Percentiles rank a stretch among this genome's conserved stretches.
Evolutionary conservation across 2,329 filamentous ascomycete genomes (phyloP).

Genomic region (Pseudogymnoascus destructans): DNA sequence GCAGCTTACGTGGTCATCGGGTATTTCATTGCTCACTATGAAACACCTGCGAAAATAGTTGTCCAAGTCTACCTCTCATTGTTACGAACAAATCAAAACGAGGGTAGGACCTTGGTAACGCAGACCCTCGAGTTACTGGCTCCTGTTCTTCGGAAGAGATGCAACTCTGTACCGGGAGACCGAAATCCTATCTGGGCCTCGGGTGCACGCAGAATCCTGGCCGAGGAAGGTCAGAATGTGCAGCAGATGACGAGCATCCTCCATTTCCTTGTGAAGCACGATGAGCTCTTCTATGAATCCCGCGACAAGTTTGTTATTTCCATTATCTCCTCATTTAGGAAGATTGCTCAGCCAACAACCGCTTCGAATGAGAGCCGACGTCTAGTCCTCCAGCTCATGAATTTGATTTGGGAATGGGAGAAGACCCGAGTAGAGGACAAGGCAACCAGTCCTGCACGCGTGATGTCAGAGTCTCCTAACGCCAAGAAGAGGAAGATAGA

Average conservation of each 20-base stretch:
- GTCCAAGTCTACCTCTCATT: constrained; percentile 89
- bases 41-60: constrained; percentile 91
- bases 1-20: constrained; percentile 93
- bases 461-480: constrained; percentile 55
- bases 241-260: constrained; percentile 97
- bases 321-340: constrained; percentile 78
- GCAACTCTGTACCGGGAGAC: constrained; percentile 53
- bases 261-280: constrained; percentile 86
- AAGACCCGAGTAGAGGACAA: constrained; percentile 59
- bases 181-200: constrained; percentile 77
- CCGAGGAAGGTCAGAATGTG: constrained; percentile 87
- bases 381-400: constrained; percentile 80
- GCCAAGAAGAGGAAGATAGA: constrained; percentile 67
- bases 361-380: constrained; percentile 86
- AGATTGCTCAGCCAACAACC: constrained; percentile 72
- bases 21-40: constrained; percentile 95
- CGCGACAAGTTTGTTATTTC: constrained; percentile 80
- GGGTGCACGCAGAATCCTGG: constrained; percentile 77
- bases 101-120: constrained; percentile 81
- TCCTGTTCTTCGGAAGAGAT: constrained; percentile 81
- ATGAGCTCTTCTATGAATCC: constrained; percentile 87
- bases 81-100: constrained; percentile 85
- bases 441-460: constrained; percentile 30
- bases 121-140: constrained; percentile 90
- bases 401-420: constrained; percentile 87